Evolutionary conservation across 768 basidiomycete genomes (phyloP).

Genomic region (Amanita exitialis): DNA sequence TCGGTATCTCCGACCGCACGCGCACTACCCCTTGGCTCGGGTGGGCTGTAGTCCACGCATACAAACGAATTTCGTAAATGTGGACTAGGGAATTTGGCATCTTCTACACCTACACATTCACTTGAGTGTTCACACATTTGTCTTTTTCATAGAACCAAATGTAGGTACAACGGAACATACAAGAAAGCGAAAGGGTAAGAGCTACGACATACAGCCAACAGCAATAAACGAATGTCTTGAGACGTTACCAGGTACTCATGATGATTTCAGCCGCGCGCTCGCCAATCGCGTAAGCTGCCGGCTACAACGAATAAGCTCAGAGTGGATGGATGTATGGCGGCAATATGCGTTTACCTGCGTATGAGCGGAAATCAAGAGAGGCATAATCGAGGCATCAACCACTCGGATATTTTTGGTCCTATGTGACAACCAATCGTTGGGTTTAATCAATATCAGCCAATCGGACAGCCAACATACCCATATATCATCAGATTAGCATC

Average conservation of each 20-base stretch:
- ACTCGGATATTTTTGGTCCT: conserved; percentile 38
- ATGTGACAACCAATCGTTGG: conserved; percentile 13
- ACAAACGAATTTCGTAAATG: no score
- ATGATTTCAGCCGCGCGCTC: conserved; percentile 16
- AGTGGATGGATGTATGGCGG: no score
- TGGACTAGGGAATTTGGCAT: no score
- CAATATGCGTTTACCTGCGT: conserved; percentile 17
- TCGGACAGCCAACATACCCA: conserved; percentile 1
- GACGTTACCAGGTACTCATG: background rate
- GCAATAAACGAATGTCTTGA: background rate
- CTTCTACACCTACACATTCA: no score
- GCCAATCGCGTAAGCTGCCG: conserved; percentile 17
- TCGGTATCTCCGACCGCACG: no score
- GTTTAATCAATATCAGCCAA: background rate
- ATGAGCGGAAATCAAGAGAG: conserved; percentile 28
- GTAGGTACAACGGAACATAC: background rate
- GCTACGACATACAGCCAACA: background rate
- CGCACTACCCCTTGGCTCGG: no score
- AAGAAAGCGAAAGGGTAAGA: background rate
- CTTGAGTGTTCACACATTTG: no score
- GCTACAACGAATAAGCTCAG: conserved; percentile 5
- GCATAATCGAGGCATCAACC: conserved; percentile 32
- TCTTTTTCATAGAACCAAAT: no score
- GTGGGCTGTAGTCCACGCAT: no score
- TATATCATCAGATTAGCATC: conserved; percentile 7